Base-by-base conservation (phyloP, 2,329 filamentous ascomycete species). In the Claviceps fusiformis region DNA sequence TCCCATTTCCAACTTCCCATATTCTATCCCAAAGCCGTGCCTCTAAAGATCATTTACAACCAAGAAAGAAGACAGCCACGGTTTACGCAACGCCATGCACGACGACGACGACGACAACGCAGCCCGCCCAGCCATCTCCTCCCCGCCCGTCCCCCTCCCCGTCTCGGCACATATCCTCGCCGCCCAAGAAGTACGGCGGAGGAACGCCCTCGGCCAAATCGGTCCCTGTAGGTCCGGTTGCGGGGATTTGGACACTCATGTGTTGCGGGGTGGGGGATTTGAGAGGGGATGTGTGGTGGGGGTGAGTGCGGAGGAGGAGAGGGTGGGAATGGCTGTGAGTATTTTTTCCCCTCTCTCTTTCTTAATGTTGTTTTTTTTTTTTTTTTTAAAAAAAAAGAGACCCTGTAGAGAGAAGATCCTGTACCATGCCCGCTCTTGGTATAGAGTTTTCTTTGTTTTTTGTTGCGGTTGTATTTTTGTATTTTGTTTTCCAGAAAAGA, bases 261-360 rank as follows among this genome's bases (percentile, higher is more conserved):
- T 77, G 6, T 65, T 82, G 5, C 55, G 72, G 6, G 69, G 75
- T 3, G 77, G 77, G 2, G 77, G 77, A 0, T 67, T 80, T 11
- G 72, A 76, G 63, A 64, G 74, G n/a, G 79, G 78, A 0, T 67
- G 66, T 24, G 71, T 82, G 0, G 73, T 80, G 1, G 80, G 79
- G 0, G 54, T 82, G 54, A 82, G 78, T 55, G 68, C 75, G 0
- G 78, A 80, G 63, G 73, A 75, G 24, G 74, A 73, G 45, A 70
- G 69, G n/a, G 63, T 78, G 56, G 77, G 74, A 1, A 56, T 78
- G 31, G 57, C 71, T 64, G 76, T 80, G 29, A 55, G 64, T 73
- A 66, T 39, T 43, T 49, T 24, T 19, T 52, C 2, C 50, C 10
- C 47, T 8, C 48, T 19, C 44, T 13, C 48, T 55, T 33, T 50